phyloP scores from a whole-genome alignment of 495 filamentous ascomycete genomes.

The Talaromyces liani region DNA sequence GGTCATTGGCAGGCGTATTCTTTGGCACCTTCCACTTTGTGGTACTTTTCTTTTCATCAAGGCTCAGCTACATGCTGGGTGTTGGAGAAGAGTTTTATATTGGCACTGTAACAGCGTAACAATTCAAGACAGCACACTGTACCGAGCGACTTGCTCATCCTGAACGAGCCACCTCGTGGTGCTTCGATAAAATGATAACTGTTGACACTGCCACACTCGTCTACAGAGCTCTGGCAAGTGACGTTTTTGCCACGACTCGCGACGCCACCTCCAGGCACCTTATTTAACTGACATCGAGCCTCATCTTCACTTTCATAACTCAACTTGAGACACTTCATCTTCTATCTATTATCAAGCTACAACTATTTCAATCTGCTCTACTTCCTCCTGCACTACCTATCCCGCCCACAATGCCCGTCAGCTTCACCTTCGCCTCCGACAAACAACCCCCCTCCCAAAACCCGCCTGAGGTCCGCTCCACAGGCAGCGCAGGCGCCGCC shows the following conservation, averaged over 20 bases:
- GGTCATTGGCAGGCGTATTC: slow-evolving; percentile 60
- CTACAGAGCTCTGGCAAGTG: not conserved
- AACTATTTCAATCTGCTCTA: not conserved
- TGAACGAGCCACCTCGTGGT: too few relatives aligned
- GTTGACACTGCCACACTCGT: too few relatives aligned
- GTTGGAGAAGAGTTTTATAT: slow-evolving; percentile 41
- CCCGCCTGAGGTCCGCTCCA: not conserved
- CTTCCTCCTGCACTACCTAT: not conserved
- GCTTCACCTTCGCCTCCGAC: slow-evolving; percentile 16
- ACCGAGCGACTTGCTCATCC: too few relatives aligned
- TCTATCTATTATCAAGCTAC: not conserved
- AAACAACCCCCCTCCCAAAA: slow-evolving; percentile 9
- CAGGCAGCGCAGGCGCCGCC: slow-evolving; percentile 12
- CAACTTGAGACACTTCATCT: not conserved
- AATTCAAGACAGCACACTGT: too few relatives aligned
- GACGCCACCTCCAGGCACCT: not conserved
- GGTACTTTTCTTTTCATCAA: slow-evolving; percentile 44
- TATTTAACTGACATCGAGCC: not conserved
- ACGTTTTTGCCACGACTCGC: not conserved
- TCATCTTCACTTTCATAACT: not conserved
- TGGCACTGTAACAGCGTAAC: too few relatives aligned
- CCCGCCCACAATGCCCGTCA: slow-evolving; percentile 22
- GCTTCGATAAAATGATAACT: too few relatives aligned
- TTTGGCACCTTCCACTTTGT: slow-evolving; percentile 48
- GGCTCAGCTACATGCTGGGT: slow-evolving; percentile 31